Evolutionary conservation across 257 asterid species (phyloP).

Genomic region (Leptodermis oblonga): DNA sequence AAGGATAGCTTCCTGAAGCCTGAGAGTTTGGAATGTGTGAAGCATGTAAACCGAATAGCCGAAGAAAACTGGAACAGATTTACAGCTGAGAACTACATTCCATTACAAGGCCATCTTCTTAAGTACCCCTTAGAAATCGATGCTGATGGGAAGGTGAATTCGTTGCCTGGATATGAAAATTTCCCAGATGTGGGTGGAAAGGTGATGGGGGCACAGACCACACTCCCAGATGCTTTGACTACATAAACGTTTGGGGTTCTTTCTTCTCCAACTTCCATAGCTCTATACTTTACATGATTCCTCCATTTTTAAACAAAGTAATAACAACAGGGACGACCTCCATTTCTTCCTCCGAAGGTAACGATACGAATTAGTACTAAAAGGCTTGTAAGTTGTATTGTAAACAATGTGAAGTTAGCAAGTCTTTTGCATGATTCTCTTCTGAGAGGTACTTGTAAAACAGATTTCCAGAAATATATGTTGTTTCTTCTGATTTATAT

Average conservation of each 20-base stretch:
- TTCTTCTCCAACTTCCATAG: constrained; percentile 2
- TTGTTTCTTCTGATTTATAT: too few relatives aligned
- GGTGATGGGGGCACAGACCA: constrained; percentile 63
- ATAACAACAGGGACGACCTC: not conserved
- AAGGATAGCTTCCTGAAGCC: constrained; percentile 48
- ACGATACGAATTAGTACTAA: not conserved
- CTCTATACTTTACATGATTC: not conserved
- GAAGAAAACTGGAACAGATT: constrained; percentile 65
- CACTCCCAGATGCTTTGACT: constrained; percentile 84
- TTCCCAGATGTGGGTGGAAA: constrained; percentile 82
- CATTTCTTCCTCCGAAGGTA: not conserved
- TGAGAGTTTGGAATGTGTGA: constrained; percentile 42
- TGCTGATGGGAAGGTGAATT: constrained; percentile 44
- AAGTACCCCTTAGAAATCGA: constrained; percentile 52
- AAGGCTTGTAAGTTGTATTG: constrained; percentile 5
- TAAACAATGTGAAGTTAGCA: not conserved
- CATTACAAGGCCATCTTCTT: constrained; percentile 70
- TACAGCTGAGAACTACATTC: constrained; percentile 38
- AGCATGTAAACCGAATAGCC: constrained; percentile 48
- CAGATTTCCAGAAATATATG: not conserved
- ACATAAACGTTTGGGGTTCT: constrained; percentile 35
- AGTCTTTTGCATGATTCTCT: not conserved
- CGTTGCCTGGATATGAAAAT: constrained; percentile 55
- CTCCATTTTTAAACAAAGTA: not conserved
- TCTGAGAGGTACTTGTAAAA: not conserved